Conservation (phyloP, 108 stramenopile genomes). For the Nitzschia inconspicua region DNA sequence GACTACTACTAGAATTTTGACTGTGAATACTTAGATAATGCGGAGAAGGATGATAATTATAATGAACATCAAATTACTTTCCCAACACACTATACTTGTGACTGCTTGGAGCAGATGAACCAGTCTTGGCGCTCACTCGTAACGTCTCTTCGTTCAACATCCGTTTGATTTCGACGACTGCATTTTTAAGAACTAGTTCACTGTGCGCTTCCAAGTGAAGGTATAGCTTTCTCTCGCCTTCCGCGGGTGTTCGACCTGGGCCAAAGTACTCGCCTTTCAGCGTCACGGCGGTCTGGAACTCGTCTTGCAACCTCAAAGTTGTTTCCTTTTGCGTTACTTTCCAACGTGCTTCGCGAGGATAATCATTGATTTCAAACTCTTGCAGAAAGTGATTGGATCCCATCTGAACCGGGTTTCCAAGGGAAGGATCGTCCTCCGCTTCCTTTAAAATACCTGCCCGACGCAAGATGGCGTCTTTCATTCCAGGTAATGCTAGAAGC, state of each 20-base stretch:
- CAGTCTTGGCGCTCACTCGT: conserved; percentile 60
- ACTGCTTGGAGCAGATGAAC: conserved; percentile 35
- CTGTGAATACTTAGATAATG: no score
- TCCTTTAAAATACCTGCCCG: conserved; percentile 66
- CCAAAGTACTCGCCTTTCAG: conserved; percentile 81
- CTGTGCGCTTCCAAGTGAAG: conserved; percentile 85
- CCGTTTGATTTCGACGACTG: conserved; percentile 82
- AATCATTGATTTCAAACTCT: conserved; percentile 93
- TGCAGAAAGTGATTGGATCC: conserved; percentile 74
- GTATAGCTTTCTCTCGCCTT: conserved; percentile 76
- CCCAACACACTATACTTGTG: conserved; percentile 67
- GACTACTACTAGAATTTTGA: no score
- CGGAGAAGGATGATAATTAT: no score
- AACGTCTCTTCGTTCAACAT: conserved; percentile 93
- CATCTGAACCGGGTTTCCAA: conserved; percentile 41
- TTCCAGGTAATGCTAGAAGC: conserved; percentile 79
- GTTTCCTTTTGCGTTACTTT: conserved; percentile 88
- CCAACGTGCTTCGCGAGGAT: conserved; percentile 87
- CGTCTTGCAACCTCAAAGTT: conserved; percentile 82
- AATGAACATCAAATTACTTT: no score
- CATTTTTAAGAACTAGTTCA: conserved; percentile 65
- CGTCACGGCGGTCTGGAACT: conserved; percentile 89
- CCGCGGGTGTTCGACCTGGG: conserved; percentile 55
- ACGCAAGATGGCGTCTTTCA: conserved; percentile 80
- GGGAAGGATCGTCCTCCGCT: conserved; percentile 26